Evolutionary conservation across 2,329 filamentous ascomycete genomes (phyloP).

Genomic region (Pestalotiopsis sp.): DNA sequence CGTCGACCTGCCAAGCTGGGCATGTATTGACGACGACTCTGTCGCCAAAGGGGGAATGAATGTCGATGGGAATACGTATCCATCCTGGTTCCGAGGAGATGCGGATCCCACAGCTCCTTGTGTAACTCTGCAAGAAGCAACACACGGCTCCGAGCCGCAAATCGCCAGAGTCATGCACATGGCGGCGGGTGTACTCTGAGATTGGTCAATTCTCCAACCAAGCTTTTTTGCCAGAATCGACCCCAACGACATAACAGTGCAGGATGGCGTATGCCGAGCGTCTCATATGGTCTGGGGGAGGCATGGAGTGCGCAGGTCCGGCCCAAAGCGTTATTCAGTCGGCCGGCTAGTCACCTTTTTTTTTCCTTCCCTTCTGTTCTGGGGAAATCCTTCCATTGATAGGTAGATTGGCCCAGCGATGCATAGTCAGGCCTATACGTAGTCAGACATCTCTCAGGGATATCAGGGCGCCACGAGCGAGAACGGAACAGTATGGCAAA

Average conservation of each 20-base stretch:
- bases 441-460: not conserved
- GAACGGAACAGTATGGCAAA: not conserved
- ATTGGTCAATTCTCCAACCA: not conserved
- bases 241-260: not conserved
- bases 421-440: not conserved
- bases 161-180: not conserved
- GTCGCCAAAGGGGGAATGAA: not conserved
- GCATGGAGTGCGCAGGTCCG: not conserved
- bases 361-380: not conserved
- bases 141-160: conserved; percentile 5
- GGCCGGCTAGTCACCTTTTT: not conserved
- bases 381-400: not conserved
- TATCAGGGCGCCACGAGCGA: not conserved
- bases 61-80: not conserved
- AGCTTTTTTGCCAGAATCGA: not conserved
- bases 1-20: not conserved
- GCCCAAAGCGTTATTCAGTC: not conserved
- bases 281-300: not conserved
- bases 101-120: not conserved
- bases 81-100: conserved; percentile 8
- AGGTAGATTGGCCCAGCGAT: not conserved
- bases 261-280: conserved; percentile 8
- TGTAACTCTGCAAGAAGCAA: conserved; percentile 1
- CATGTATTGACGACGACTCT: not conserved
- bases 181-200: not conserved